Conservation (phyloP, 352 stramenopile species). For the Phytophthora agathidicida region DNA sequence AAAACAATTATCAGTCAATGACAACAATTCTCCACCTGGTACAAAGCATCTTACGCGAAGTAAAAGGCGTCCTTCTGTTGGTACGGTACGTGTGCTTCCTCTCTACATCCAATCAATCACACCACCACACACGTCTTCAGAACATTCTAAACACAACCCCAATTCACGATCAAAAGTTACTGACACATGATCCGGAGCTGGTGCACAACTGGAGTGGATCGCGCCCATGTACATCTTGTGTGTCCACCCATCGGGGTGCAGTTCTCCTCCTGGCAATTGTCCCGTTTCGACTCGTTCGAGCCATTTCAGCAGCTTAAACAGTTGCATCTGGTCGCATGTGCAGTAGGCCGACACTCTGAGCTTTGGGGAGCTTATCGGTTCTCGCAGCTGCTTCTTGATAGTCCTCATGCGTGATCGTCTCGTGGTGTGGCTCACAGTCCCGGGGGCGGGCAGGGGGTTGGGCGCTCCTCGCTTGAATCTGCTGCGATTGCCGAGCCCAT, state of each 20-base stretch:
- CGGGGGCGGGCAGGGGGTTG: conserved; percentile 39
- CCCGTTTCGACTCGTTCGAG: conserved; percentile 81
- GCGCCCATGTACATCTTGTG: conserved; percentile 91
- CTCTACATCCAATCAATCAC: conserved; percentile 7
- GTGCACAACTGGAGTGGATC: conserved; percentile 77
- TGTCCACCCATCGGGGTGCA: conserved; percentile 79
- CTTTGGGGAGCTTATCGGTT: conserved; percentile 74
- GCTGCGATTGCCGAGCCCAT: conserved; percentile 45
- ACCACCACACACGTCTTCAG: background rate
- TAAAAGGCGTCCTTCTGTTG: conserved; percentile 88
- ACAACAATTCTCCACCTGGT: no score
- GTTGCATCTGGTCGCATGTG: conserved; percentile 80
- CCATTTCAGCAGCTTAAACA: conserved; percentile 91
- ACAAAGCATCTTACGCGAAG: conserved; percentile 55
- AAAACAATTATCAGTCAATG: conserved; percentile 1
- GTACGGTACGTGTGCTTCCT: conserved; percentile 45
- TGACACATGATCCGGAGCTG: conserved; percentile 48
- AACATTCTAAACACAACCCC: background rate
- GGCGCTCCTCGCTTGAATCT: conserved; percentile 58
- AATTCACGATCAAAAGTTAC: conserved; percentile 10
- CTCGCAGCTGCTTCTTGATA: conserved; percentile 83
- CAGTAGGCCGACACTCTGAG: conserved; percentile 87
- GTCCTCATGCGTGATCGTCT: conserved; percentile 81
- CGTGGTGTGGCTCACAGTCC: conserved; percentile 73
- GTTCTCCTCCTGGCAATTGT: conserved; percentile 73